Evolutionary conservation across 2,329 filamentous ascomycete species (phyloP).

Genomic region (Endoconidiophora laricicola): DNA sequence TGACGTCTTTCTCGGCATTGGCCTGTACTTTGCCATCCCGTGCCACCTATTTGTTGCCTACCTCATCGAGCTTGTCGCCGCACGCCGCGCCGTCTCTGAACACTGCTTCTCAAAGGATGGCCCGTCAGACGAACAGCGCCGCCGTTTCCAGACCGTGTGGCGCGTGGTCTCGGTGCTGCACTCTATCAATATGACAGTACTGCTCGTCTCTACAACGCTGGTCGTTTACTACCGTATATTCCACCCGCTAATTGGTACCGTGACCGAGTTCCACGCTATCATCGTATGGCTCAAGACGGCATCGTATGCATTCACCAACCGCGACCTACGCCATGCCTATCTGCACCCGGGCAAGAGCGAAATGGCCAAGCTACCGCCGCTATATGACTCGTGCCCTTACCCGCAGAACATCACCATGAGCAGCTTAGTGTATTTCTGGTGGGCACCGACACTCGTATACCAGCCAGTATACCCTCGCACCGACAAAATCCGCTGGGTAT

Average conservation of each 20-base stretch:
- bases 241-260: constrained; percentile 82
- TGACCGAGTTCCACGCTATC: constrained; percentile 80
- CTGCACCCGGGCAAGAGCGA: constrained; percentile 56
- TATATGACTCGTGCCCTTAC: constrained; percentile 75
- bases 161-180: constrained; percentile 64
- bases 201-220: constrained; percentile 62
- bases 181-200: constrained; percentile 65
- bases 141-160: constrained; percentile 62
- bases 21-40: constrained; percentile 75
- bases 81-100: constrained; percentile 52
- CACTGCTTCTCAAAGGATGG: constrained; percentile 22
- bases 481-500: constrained; percentile 65
- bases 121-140: constrained; percentile 40
- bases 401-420: constrained; percentile 75
- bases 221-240: constrained; percentile 84
- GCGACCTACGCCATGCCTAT: constrained; percentile 81
- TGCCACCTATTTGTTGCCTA: constrained; percentile 84
- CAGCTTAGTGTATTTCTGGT: constrained; percentile 93
- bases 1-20: constrained; percentile 58
- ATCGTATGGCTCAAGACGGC: constrained; percentile 94
- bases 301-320: constrained; percentile 92
- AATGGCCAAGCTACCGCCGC: constrained; percentile 54
- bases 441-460: constrained; percentile 90
- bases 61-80: constrained; percentile 71
- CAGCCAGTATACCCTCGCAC: constrained; percentile 91